Evolutionary conservation across 257 asterid species (phyloP), one percentile per base, ranked within the genome.

Genomic region (Misopates orontium): DNA sequence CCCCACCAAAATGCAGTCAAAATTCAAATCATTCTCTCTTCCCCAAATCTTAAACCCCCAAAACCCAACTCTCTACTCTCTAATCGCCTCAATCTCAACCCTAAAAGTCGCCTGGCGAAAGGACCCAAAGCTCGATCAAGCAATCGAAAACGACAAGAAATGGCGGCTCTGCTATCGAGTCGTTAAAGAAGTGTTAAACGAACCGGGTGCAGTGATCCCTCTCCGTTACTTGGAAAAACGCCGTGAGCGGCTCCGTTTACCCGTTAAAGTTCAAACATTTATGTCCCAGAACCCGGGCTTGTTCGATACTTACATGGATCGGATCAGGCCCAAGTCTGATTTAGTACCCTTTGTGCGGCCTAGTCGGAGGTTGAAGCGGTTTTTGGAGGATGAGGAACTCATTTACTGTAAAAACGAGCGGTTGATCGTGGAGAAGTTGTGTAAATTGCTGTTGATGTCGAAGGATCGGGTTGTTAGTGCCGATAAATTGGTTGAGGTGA

Each of bases 371-470:
- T 68, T 90, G 42, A 75, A 78, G 58, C 77, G 67, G 71, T 88
- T 85, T 68, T 40, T 88, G 68, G 91, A 85, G 9, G 91, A 85
- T 40, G 95, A 89, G 76, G 77, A 81, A 41, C 47, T 56, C 62
- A 73, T 86, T 68, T 80, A 76, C 65, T 48, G 24, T 41, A 74
- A 80, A 62, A 88, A 88, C 51, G 96, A 94, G 76, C 22, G 52
- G 21, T 75, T 79, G 69, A 72, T 88, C 13, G 95, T 86, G 55
- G 78, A 79, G 4, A 94, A 90, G 22, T 56, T 90, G 68, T 94
- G 98, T 69, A 90, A 90, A 67, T 77, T 94, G 81, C 79, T 88
- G 75, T 79, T 94, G 95, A 86, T 90, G 89, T 71, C 98, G 12
- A 88, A 79, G 73, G 70, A 86, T 72, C 71, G 84, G 71, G 86